Evolutionary conservation across 2,329 filamentous ascomycete genomes (phyloP).

Genomic region (Rosellinia necatrix): DNA sequence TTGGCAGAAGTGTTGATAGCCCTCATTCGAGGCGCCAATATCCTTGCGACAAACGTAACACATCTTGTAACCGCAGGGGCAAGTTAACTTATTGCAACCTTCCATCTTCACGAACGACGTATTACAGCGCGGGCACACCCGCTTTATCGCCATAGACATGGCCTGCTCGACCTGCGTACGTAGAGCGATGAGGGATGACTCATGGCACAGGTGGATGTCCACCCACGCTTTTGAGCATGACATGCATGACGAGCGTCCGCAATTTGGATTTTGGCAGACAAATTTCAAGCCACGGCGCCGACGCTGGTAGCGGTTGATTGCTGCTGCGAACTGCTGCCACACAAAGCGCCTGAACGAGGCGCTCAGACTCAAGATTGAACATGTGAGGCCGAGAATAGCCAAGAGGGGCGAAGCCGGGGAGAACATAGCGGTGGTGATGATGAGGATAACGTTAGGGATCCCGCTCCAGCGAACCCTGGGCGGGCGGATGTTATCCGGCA

Average conservation of each 20-base stretch:
- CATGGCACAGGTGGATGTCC: conserved; percentile 89
- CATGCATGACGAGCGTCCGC: conserved; percentile 75
- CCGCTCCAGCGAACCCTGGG: conserved; percentile 62
- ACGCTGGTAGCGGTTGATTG: conserved; percentile 70
- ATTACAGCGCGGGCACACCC: conserved; percentile 89
- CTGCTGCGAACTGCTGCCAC: conserved; percentile 56
- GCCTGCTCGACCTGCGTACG: conserved; percentile 90
- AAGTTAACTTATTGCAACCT: conserved; percentile 97
- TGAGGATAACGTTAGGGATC: conserved; percentile 48
- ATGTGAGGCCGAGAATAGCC: conserved; percentile 49
- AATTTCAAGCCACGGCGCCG: conserved; percentile 77
- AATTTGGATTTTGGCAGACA: conserved; percentile 71
- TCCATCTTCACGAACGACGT: conserved; percentile 90
- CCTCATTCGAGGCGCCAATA: conserved; percentile 64
- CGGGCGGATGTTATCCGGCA: conserved; percentile 57
- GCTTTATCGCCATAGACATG: conserved; percentile 91
- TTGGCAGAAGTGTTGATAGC: conserved; percentile 94
- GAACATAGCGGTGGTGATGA: conserved; percentile 38
- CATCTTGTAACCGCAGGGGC: conserved; percentile 96
- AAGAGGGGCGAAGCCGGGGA: conserved; percentile 62
- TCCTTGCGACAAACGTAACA: conserved; percentile 93
- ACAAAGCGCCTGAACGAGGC: conserved; percentile 49
- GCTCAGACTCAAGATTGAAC: conserved; percentile 48
- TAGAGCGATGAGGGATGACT: conserved; percentile 78
- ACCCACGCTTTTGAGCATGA: conserved; percentile 81